Conservation (phyloP, 345 rosid genomes). For the Litchi chinensis region DNA sequence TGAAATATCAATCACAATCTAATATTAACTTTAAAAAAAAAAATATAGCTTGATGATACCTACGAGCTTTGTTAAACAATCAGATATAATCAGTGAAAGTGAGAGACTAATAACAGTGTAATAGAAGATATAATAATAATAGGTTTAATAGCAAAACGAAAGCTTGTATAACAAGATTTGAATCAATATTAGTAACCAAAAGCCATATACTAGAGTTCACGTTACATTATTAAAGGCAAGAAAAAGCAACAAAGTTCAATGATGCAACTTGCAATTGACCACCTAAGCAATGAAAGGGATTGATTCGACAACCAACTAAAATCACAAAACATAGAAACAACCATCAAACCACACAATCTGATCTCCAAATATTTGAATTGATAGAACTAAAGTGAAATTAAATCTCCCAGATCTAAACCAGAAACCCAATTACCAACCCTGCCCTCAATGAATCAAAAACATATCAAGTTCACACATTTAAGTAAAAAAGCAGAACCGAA, state of each 20-base stretch:
- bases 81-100: background rate
- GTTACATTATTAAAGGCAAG: background rate
- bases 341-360: background rate
- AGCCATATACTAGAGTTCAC: background rate
- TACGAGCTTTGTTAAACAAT: background rate
- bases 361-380: background rate
- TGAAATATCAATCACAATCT: background rate
- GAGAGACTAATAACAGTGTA: background rate
- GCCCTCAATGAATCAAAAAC: background rate
- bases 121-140: background rate
- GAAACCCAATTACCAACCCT: background rate
- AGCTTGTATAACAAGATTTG: conserved; percentile 6
- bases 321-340: background rate
- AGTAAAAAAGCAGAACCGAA: background rate
- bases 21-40: no score
- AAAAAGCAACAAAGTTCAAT: background rate
- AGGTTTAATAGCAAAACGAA: background rate
- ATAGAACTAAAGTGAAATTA: background rate
- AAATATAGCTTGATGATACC: no score
- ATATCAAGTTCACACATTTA: conserved; percentile 3
- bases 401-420: conserved; percentile 15
- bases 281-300: conserved; percentile 19
- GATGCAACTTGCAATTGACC: background rate
- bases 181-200: background rate
- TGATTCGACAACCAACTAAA: background rate